Evolutionary conservation across 108 stramenopile species (phyloP).

Genomic region (Schizochytrium sp.): DNA sequence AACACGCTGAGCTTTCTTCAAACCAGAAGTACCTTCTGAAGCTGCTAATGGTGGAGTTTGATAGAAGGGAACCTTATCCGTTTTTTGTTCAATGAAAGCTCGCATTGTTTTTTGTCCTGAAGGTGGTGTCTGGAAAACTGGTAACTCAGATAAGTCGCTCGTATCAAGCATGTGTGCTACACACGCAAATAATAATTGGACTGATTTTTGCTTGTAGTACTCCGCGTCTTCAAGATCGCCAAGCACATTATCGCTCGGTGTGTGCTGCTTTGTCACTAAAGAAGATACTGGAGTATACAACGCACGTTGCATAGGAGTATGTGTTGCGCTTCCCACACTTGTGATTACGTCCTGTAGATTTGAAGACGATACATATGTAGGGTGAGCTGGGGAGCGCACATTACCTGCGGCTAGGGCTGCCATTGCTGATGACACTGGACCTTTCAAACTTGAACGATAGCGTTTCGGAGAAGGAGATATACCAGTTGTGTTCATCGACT

Average conservation of each 20-base stretch:
- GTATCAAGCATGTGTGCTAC: conserved; percentile 25
- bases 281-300: conserved; percentile 9
- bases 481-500: not conserved
- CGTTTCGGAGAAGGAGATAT: not conserved
- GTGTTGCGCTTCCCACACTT: not conserved
- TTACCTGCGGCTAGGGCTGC: not conserved
- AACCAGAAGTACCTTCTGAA: not conserved
- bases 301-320: conserved; percentile 10
- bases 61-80: conserved; percentile 37
- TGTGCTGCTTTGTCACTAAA: not conserved
- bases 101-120: not conserved
- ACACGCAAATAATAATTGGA: conserved; percentile 21
- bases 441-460: not conserved
- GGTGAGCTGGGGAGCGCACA: not conserved
- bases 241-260: not conserved
- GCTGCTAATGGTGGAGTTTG: conserved; percentile 6
- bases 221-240: not conserved
- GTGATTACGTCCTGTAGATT: too few relatives aligned
- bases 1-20: conserved; percentile 13
- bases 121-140: not conserved
- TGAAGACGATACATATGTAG: not conserved
- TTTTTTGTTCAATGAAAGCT: conserved; percentile 14
- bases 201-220: conserved; percentile 47
- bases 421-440: conserved; percentile 1
- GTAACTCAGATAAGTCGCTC: conserved; percentile 7